phyloP scores from a whole-genome alignment of 2,329 filamentous ascomycete genomes.

The Podosphaera leucotricha region DNA sequence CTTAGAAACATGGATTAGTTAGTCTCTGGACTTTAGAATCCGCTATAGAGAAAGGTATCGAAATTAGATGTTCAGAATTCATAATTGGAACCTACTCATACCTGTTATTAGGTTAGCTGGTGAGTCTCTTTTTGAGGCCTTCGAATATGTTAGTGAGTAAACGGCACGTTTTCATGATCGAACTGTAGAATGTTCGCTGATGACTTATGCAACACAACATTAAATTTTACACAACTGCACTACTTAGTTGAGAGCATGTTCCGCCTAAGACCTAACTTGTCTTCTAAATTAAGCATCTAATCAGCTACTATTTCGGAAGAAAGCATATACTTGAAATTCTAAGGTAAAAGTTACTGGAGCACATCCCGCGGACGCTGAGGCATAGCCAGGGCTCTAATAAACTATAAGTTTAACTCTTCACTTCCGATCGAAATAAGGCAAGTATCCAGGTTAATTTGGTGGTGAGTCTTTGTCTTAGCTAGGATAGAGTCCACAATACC shows the following conservation, averaged over 20 bases:
- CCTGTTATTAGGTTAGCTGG: neutral
- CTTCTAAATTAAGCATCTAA: neutral
- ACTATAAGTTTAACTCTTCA: too few species aligned
- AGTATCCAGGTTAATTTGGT: too few species aligned
- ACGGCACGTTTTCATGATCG: slow-evolving; percentile 5
- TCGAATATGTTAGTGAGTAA: slow-evolving; percentile 1
- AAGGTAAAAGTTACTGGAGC: neutral
- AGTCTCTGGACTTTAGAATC: neutral
- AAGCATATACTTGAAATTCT: neutral
- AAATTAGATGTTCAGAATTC: neutral
- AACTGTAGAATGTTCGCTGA: slow-evolving; percentile 4
- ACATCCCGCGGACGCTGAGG: too few species aligned
- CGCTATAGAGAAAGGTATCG: neutral
- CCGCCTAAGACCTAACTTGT: neutral
- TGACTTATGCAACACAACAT: slow-evolving; percentile 10
- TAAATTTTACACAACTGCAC: slow-evolving; percentile 3
- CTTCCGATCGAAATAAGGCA: too few species aligned
- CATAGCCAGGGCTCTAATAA: too few species aligned
- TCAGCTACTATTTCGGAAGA: neutral
- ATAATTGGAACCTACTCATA: neutral
- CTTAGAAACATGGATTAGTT: slow-evolving; percentile 4
- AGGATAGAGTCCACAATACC: too few species aligned
- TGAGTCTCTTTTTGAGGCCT: neutral
- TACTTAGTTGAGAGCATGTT: neutral
- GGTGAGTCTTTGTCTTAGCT: too few species aligned